phyloP scores from a whole-genome alignment of 148 eudicot species.

The Nyssa sinensis region DNA sequence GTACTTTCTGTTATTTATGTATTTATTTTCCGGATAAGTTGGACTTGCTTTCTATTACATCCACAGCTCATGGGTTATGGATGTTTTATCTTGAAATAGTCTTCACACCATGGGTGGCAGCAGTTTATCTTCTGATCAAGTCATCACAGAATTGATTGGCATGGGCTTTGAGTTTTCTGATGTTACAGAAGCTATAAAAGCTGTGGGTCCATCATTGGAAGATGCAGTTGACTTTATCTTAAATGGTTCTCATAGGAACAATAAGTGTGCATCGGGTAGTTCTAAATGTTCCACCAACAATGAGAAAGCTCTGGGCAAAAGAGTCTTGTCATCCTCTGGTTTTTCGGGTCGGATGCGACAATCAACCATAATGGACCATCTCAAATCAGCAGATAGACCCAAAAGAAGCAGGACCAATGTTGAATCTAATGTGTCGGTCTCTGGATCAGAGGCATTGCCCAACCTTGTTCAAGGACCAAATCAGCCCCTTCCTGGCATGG shows the following conservation, averaged over 20 bases:
- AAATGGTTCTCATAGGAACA: conserved; percentile 28
- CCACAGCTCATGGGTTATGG: background rate
- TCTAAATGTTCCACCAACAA: conserved; percentile 13
- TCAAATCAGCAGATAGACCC: conserved; percentile 32
- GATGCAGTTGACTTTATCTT: conserved; percentile 51
- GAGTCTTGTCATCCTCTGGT: conserved; percentile 24
- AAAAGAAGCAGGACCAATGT: conserved; percentile 35
- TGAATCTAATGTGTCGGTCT: conserved; percentile 16
- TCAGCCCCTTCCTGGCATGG: conserved; percentile 13
- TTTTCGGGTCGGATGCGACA: conserved; percentile 43
- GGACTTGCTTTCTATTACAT: background rate
- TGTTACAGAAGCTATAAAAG: conserved; percentile 47
- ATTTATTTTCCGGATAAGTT: too few relatives aligned
- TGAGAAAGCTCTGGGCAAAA: conserved; percentile 33
- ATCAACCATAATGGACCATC: conserved; percentile 50
- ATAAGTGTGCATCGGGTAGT: conserved; percentile 25
- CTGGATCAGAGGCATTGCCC: conserved; percentile 21
- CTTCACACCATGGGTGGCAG: conserved; percentile 33
- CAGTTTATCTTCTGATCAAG: conserved; percentile 29
- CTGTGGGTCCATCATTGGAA: conserved; percentile 53
- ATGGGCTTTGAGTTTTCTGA: conserved; percentile 57
- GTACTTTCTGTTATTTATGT: background rate
- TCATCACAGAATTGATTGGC: conserved; percentile 38
- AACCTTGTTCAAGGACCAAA: conserved; percentile 16
- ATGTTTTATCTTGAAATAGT: conserved; percentile 5